Base-by-base conservation (phyloP, 108 stramenopile species). In the Skeletonema costatum region DNA sequence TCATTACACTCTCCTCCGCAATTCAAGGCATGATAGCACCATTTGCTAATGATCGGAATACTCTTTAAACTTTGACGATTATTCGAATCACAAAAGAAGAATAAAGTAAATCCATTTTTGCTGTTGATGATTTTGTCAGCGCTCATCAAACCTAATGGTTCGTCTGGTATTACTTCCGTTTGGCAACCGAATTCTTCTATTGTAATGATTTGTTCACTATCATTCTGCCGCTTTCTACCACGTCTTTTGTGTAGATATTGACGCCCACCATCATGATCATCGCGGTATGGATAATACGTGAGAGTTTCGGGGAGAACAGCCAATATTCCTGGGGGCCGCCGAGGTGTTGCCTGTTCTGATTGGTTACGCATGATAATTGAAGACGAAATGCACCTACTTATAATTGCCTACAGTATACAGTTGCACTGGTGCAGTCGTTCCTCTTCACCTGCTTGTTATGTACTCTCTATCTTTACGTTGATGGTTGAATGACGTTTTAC, bases 81-180 rank as follows among this genome's bases (percentile, higher is more conserved):
- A 32, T 74, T 76, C 13, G 46, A 71, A 74, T 82, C 81, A 32
- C 67, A 74, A 32, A 82, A 73, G 41, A 82, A 76, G 65, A 82
- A 82, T 31, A 82, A 21, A 11, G 75, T 76, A 30, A 82, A 75
- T 56, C 50, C 53, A 25, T 13, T 21, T 25, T 60, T 46, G 44
- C 61, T 25, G 12, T 13, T 36, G 38, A n/a, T 56, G 14, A 19
- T 12, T 53, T 50, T 41, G 29, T 42, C 42, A 35, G 21, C 21
- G 8, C 42, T 42, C 8, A 14, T 51, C 11, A 72, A 38, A 17
- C 25, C 21, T 2, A 56, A n/a, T 29, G 41, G 29, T 10, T 35
- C 6, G 31, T 72, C 62, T 11, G 71, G 61, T 32, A 46, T 50
- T 7, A 60, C 16, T 30, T 56, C 53, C 9, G 25, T 56, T 56